Evolutionary conservation across 129 eudicot species (phyloP), one percentile per base, ranked within the genome.

Genomic region (Escallonia herrerae): DNA sequence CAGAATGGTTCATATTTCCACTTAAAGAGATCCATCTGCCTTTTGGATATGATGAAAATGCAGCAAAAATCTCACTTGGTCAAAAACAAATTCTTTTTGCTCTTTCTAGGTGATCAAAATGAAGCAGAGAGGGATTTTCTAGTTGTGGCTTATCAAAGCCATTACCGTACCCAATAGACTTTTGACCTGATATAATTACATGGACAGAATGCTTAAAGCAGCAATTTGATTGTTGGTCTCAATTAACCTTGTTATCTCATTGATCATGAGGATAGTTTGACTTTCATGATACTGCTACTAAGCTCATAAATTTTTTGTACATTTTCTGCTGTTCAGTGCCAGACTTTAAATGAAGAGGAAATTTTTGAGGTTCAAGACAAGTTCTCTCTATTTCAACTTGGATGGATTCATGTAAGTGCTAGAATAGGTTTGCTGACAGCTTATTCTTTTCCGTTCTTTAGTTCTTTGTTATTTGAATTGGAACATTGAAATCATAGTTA

Each of bases 401-500:
- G 99, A 12, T 94, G 99, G 99, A 94, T 94, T 71, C 99, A 94
- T 49, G 99, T 94, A 79, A 86, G 99, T 86, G 46, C 58, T 57
- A 10, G 49, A 47, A 68, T 48, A 42, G 56, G 56, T 60, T 55
- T 71, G 40, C 56, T 65, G 62, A 54, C 71, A 47, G 47, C 15
- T 55, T 15, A 60, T 38, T 40, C 45, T n/a, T 3, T 5, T 15
- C 8, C 33, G 1, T 22, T 22, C 33, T 22, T 22, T 22, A 22
- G 33, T 22, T 22, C 33, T 22, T 22, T 22, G 33, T 22, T 22
- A 22, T 22, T 22, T 22, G 33, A 22, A 22, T 22, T 22, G 33
- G 33, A 22, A 22, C 33, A 22, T 22, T 22, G 33, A 22, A 22
- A 22, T 49, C 54, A 11, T 49, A 49, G 12, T n/a, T 49, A 7